phyloP scores from a whole-genome alignment of 257 asterid genomes.

The Anisodus acutangulus region DNA sequence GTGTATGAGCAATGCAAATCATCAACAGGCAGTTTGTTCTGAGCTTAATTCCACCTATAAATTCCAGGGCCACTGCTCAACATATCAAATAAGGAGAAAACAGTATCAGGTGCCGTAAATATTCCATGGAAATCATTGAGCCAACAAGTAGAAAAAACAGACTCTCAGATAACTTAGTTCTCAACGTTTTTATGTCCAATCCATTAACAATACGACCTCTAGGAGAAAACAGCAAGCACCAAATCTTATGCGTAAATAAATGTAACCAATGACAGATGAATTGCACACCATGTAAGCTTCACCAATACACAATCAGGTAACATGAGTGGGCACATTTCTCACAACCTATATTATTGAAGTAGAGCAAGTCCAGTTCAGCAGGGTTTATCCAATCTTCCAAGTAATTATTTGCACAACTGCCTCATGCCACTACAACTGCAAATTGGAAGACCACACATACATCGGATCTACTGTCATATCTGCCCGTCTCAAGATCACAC shows the following conservation, averaged over 20 bases:
- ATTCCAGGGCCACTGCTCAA: not conserved
- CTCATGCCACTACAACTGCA: not conserved
- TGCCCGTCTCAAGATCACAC: slow-evolving; percentile 8
- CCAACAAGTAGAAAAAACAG: not conserved
- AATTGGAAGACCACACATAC: not conserved
- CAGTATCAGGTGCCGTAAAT: not conserved
- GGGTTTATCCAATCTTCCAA: not conserved
- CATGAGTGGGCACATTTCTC: not conserved
- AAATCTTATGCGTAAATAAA: not conserved
- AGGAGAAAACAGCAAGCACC: not conserved
- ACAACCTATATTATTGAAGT: not conserved
- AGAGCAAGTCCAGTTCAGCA: not conserved
- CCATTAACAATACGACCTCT: not conserved
- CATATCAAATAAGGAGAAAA: not conserved
- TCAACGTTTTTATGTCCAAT: not conserved
- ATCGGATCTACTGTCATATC: not conserved
- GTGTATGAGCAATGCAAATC: no score
- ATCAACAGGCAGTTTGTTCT: no score
- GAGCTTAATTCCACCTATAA: not conserved
- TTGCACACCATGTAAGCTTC: not conserved
- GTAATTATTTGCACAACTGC: not conserved
- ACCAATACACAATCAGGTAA: not conserved
- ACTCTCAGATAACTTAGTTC: not conserved
- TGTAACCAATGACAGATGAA: not conserved
- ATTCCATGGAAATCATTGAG: not conserved